Base-by-base conservation (phyloP, 306 rosid genomes). In the Crotalaria pallida region DNA sequence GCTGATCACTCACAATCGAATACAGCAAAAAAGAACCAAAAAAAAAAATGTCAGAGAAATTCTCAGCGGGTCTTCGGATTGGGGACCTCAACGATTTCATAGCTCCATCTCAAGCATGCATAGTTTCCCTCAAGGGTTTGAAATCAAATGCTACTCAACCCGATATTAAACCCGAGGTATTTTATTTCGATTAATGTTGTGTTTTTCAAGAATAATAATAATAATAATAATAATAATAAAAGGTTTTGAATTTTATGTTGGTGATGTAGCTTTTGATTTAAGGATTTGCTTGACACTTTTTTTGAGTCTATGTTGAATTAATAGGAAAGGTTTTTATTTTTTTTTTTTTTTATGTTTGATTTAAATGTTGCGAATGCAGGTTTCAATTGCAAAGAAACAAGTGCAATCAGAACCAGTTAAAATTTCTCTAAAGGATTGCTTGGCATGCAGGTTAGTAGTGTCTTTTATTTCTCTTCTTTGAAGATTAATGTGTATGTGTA, bases 371-470 rank as follows among this genome's bases (percentile, higher is more conserved):
- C 50, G 24, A 15, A 19, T 76, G 41, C 76, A 93, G 98, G 92
- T 94, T 67, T 76, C 87, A 23, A 76, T 57, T 67, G 77, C 91
- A 18, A 74, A 58, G 33, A 81, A 68, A 83, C 85, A 81, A 81
- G 71, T 80, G 77, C 81, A 84, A 79, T 49, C 83, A 43, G 98
- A 88, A 45, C 97, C 98, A 10, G 98, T 94, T 29, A 90, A 94
- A 71, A 87, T 90, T 78, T 94, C 98, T 5, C 91, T 90, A 66
- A 94, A 94, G 83, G 98, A 94, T 77, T 94, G 97, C 81, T 85
- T 90, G 86, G 98, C 97, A 50, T 94, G 97, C 96, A 94, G 98
- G 98, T 90, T 55, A 16, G 55, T 55, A 16, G 55, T 73, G 53
- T 24, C 9, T 63, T 75, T 50, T 57, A 3, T 45, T 43, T 41